Evolutionary conservation across 2,329 filamentous ascomycete species (phyloP), one percentile per base, ranked within the genome.

Genomic region (Hypoxylon sp.): DNA sequence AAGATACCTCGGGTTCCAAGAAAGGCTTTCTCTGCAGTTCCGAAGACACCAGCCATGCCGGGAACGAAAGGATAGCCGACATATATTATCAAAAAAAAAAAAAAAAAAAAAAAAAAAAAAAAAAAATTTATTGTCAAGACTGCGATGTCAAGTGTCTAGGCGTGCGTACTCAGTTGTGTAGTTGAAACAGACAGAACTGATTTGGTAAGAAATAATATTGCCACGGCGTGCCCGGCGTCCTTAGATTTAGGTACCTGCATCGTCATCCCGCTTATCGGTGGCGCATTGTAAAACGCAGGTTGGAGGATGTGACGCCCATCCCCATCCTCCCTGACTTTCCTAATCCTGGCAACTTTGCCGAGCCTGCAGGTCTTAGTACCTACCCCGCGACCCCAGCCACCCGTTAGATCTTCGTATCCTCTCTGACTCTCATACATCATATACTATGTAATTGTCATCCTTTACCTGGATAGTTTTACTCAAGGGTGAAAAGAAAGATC

Each of bases 351-450:
- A 61, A 59, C 34, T 61, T 61, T 64, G 53, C 65, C 57, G 65
- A 67, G 61, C 62, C 56, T 61, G 51, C 62, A 56, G 46, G 47
- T 53, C 51, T 52, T 47, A 43, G 23, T 34, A 25, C 43, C 32
- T 65, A 68, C 65, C 65, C 65, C 62, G 65, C 65, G 65, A 62
- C 34, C 61, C 61, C 65, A 68, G 50, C 65, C 65, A 61, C 64
- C 57, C 21, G 19, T 50, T 60, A 43, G 23, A 55, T 39, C 47
- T 61, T 50, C 16, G 6, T 39, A n/a, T 39, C 43, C 12, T n/a
- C 11, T 19, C n/a, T 11, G 21, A 27, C 3, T 59, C 25, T 56
- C 58, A 29, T 47, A 54, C 27, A 53, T 37, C 19, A 34, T 34
- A 16, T 16, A 23, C 29, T 21, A n/a, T 29, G n/a, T 23, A 52